Evolutionary conservation across 495 filamentous ascomycete genomes (phyloP).

Genomic region (Bathelium albidoporum): DNA sequence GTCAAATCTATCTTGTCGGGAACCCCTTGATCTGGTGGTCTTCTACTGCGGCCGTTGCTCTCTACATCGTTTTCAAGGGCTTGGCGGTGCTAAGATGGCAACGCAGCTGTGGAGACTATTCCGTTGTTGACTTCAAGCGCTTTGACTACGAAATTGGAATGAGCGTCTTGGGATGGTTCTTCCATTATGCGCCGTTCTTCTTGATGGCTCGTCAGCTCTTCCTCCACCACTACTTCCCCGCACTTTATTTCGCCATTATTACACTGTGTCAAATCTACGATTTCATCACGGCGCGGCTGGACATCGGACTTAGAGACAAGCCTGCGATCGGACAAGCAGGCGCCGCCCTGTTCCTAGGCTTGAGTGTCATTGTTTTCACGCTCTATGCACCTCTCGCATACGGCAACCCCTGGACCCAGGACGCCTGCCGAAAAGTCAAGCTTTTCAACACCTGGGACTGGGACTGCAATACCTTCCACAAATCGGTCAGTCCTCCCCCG

Average conservation of each 20-base stretch:
- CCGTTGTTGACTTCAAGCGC: slow-evolving; percentile 69
- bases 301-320: slow-evolving; percentile 56
- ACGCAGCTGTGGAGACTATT: slow-evolving; percentile 78
- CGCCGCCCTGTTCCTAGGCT: slow-evolving; percentile 58
- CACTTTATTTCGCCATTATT: slow-evolving; percentile 88
- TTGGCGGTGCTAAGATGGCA: slow-evolving; percentile 89
- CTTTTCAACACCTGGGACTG: slow-evolving; percentile 87
- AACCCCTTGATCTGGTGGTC: slow-evolving; percentile 96
- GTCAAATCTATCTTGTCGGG: slow-evolving; percentile 92
- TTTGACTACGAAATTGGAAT: slow-evolving; percentile 96
- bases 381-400: slow-evolving; percentile 84
- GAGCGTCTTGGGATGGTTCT: slow-evolving; percentile 83
- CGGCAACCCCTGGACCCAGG: slow-evolving; percentile 86
- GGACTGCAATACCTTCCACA: slow-evolving; percentile 88
- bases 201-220: slow-evolving; percentile 97
- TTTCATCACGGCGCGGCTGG: slow-evolving; percentile 62
- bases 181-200: slow-evolving; percentile 96
- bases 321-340: slow-evolving; percentile 62
- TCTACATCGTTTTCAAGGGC: slow-evolving; percentile 77
- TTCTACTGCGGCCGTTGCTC: slow-evolving; percentile 65
- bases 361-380: slow-evolving; percentile 66
- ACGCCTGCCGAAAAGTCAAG: slow-evolving; percentile 76
- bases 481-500: slow-evolving; percentile 56
- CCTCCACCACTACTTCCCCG: slow-evolving; percentile 94
- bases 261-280: slow-evolving; percentile 81